Evolutionary conservation across 2,329 filamentous ascomycete genomes (phyloP).

Genomic region (Penicillium corylophilum): DNA sequence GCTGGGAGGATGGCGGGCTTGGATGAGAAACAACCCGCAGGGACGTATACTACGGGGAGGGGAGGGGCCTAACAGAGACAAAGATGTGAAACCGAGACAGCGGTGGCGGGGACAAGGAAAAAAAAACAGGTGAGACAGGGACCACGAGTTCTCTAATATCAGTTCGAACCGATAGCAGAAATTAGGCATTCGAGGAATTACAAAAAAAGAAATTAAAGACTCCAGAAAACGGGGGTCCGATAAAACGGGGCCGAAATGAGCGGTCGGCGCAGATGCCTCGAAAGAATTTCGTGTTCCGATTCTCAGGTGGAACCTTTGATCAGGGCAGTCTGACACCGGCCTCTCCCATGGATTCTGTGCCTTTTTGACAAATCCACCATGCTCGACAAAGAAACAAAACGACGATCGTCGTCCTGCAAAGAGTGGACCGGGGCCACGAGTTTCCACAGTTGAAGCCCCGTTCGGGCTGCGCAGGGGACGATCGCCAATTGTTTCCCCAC

Average conservation of each 20-base stretch:
- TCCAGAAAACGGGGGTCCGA: not conserved
- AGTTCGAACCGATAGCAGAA: not conserved
- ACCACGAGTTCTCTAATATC: not conserved
- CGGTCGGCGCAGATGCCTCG: not conserved
- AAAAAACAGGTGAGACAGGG: not conserved
- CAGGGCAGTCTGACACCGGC: not conserved
- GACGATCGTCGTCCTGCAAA: not conserved
- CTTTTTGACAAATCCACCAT: not conserved
- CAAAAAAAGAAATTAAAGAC: not conserved
- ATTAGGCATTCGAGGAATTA: not conserved
- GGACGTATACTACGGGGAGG: not conserved
- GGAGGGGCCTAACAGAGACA: not conserved
- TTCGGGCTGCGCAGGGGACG: not conserved
- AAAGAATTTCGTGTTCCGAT: not conserved
- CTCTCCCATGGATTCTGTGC: not conserved
- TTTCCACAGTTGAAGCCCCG: constrained; percentile 4
- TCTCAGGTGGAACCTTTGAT: not conserved
- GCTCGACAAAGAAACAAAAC: not conserved
- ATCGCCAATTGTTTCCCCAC: not conserved
- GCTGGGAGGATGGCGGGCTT: constrained; percentile 5
- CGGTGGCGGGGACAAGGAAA: not conserved
- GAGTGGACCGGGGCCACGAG: constrained; percentile 1
- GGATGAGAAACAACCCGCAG: constrained; percentile 1
- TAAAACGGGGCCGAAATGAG: not conserved
- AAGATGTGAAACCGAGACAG: not conserved